Base-by-base conservation (phyloP, 139 green algal species). In the Coelastrella sp. region DNA sequence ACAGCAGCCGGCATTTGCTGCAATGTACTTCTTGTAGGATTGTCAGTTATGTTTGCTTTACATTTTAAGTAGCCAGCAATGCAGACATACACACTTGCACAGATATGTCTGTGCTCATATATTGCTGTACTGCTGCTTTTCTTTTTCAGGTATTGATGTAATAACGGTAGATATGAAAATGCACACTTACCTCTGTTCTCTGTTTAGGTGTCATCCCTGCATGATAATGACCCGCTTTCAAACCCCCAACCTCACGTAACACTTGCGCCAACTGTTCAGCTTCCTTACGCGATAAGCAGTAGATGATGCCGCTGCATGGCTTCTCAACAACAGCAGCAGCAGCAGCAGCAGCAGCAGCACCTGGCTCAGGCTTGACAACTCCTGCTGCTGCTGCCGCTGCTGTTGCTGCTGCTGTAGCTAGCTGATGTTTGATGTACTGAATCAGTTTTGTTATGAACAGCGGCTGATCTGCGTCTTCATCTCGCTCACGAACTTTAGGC, bases 281-380 rank as follows among this genome's bases (percentile, higher is more conserved):
- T 81, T 99, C 94, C 2, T 94, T 90, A 0, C 92, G 88, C 0
- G 94, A 95, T 51, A 98, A 79, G 88, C 95, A 98, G 91, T 99
- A 99, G 21, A 99, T 90, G 67, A 99, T 98, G 63, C 96, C 96
- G 41, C 91, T 93, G 13, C 84, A 84, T 38, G 8, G 25, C 41
- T n/a, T n/a, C n/a, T n/a, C n/a, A n/a, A n/a, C n/a, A n/a, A n/a
- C n/a, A n/a, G 21, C 43, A 78, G 0, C 19, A 40, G 35, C 35
- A 62, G 38, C 34, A 35, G 15, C n/a, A 37, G 43, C 35, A 37
- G 63, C 32, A 35, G 43, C 38, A 23, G 50, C 34, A 19, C 50
- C 50, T 34, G 50, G 50, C 51, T 81, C 74, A 19, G n/a, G 11
- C 15, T 80, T 64, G 27, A 67, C 40, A 9, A 32, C 77, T 40